A percentile compares a stretch with the other conserved stretches of the same genome.
Evolutionary conservation across 2,329 filamentous ascomycete genomes (phyloP).

Genomic region (Venturia carpophila): DNA sequence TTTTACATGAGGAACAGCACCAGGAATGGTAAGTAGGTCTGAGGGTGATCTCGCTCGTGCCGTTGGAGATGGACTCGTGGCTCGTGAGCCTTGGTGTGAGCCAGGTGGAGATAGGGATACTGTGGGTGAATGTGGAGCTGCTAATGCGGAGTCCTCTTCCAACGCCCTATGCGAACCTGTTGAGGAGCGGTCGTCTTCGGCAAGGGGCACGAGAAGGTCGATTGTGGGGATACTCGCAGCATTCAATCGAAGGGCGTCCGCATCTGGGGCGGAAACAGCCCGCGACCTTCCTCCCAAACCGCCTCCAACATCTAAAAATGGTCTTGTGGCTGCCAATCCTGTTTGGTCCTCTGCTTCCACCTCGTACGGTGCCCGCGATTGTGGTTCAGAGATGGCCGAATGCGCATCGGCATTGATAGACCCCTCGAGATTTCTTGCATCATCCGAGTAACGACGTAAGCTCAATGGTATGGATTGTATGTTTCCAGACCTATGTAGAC

Average conservation of each 20-base stretch:
- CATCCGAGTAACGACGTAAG: slow-evolving; percentile 61
- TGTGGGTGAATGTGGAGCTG: slow-evolving; percentile 30
- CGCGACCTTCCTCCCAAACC: slow-evolving; percentile 32
- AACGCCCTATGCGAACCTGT: background rate
- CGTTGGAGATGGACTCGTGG: slow-evolving; percentile 25
- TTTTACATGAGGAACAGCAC: slow-evolving; percentile 24
- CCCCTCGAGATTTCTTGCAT: slow-evolving; percentile 35
- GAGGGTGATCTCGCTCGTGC: slow-evolving; percentile 20
- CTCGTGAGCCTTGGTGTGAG: slow-evolving; percentile 27
- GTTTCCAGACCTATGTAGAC: slow-evolving; percentile 73
- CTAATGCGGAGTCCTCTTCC: slow-evolving; percentile 8
- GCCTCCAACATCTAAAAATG: slow-evolving; percentile 26
- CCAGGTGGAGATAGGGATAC: slow-evolving; percentile 34
- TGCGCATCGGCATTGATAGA: slow-evolving; percentile 31
- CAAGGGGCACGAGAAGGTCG: slow-evolving; percentile 30
- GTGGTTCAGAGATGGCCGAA: slow-evolving; percentile 43
- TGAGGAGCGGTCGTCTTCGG: slow-evolving; percentile 24
- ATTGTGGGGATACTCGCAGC: slow-evolving; percentile 31
- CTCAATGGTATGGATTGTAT: slow-evolving; percentile 63
- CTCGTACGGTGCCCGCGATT: slow-evolving; percentile 23
- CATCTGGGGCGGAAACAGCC: slow-evolving; percentile 55
- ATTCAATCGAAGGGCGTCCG: slow-evolving; percentile 35
- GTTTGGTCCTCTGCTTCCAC: slow-evolving; percentile 1
- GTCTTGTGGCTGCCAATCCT: background rate
- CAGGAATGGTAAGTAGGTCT: background rate